Evolutionary conservation across 2,329 filamentous ascomycete species (phyloP).

Genomic region (Talaromyces sp.): DNA sequence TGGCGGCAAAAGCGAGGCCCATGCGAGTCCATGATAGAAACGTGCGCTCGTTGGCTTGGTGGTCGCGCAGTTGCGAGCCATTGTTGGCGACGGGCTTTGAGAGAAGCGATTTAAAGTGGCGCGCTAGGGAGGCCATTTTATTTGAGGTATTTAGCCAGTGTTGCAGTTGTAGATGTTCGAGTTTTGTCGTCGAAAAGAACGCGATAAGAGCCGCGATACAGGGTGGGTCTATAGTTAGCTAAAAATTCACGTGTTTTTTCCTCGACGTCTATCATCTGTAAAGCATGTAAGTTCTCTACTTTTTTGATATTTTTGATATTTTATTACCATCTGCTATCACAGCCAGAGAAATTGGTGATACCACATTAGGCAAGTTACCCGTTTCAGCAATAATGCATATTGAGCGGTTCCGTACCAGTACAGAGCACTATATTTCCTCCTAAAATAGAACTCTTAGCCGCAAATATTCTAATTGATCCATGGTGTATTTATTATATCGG

Average conservation of each 20-base stretch:
- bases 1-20: conserved; percentile 28
- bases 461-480: too few species aligned
- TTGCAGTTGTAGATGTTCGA: not conserved
- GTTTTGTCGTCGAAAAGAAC: not conserved
- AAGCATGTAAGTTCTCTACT: not conserved
- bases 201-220: not conserved
- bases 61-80: conserved; percentile 28
- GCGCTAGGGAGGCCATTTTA: not conserved
- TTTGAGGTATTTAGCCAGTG: not conserved
- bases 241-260: not conserved
- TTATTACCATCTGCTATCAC: too few species aligned
- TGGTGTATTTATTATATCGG: too few species aligned
- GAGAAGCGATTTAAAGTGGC: conserved; percentile 18
- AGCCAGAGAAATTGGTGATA: too few species aligned
- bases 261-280: not conserved
- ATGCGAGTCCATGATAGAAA: conserved; percentile 31
- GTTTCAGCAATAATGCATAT: too few species aligned
- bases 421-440: too few species aligned
- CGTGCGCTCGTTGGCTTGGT: conserved; percentile 30
- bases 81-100: conserved; percentile 23
- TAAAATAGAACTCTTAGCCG: too few species aligned
- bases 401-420: too few species aligned
- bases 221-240: not conserved
- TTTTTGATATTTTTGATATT: not conserved
- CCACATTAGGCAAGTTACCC: too few species aligned